Percentiles rank a stretch among this genome's conserved stretches.
phyloP scores from a whole-genome alignment of 202 grass and related monocot species.

The Digitaria exilis region DNA sequence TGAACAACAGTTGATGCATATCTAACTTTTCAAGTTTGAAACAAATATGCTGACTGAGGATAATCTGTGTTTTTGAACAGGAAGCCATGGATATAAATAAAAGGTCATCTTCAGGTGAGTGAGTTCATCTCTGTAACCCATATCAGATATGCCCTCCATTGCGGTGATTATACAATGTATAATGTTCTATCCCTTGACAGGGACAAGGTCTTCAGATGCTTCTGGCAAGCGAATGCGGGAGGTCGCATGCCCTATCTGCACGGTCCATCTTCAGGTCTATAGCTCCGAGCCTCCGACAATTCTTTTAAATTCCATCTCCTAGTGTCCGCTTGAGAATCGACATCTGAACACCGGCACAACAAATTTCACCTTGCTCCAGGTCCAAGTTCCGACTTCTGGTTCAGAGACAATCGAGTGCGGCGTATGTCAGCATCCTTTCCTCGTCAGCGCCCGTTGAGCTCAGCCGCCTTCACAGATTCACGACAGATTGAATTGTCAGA shows the following conservation, averaged over 20 bases:
- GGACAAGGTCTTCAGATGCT: slow-evolving; percentile 50
- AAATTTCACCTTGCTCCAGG: slow-evolving; percentile 43
- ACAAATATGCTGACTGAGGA: slow-evolving; percentile 5
- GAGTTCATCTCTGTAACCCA: neutral
- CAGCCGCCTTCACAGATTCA: neutral
- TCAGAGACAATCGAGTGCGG: slow-evolving; percentile 94
- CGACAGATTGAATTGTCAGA: neutral
- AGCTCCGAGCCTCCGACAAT: neutral
- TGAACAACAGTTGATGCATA: neutral
- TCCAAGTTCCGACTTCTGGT: slow-evolving; percentile 80
- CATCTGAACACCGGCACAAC: neutral
- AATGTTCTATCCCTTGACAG: slow-evolving; percentile 38
- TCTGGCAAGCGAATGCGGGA: slow-evolving; percentile 82
- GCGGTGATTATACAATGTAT: neutral
- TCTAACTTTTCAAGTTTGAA: neutral
- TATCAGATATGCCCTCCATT: neutral
- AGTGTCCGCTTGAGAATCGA: neutral
- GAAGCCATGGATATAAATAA: slow-evolving; percentile 98
- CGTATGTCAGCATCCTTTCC: slow-evolving; percentile 92
- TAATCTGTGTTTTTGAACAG: slow-evolving; percentile 47
- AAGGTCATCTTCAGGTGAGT: slow-evolving; percentile 76
- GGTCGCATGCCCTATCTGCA: slow-evolving; percentile 93
- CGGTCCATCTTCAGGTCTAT: slow-evolving; percentile 88
- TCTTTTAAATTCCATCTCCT: neutral
- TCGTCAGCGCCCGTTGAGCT: slow-evolving; percentile 73